A percentile compares a stretch with the other conserved stretches of the same genome.
Conservation (phyloP, 108 stramenopile species). For the Cyclotella kingstonii region DNA sequence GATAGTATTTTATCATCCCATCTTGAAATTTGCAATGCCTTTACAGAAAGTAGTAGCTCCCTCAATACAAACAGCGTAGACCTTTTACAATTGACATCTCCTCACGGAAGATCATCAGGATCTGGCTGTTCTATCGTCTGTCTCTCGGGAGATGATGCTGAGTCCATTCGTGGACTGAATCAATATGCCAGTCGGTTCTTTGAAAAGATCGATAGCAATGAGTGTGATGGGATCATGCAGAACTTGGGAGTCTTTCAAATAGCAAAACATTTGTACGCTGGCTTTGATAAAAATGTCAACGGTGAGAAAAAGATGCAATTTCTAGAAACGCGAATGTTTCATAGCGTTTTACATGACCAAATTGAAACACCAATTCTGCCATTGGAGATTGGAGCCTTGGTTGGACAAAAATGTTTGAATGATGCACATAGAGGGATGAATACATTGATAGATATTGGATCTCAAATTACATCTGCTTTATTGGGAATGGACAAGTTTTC, state of each 20-base stretch:
- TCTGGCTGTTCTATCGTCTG: constrained; percentile 40
- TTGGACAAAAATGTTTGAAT: constrained; percentile 14
- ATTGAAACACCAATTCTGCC: constrained; percentile 12
- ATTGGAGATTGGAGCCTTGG: constrained; percentile 29
- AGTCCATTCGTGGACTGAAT: constrained; percentile 25
- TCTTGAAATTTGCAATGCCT: constrained; percentile 22
- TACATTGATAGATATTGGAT: constrained; percentile 33
- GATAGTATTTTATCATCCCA: constrained; percentile 7
- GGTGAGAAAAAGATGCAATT: constrained; percentile 36
- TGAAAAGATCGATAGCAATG: constrained; percentile 28
- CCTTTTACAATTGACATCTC: not conserved
- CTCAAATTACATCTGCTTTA: constrained; percentile 44
- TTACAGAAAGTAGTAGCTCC: constrained; percentile 5
- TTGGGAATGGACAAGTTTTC: constrained; percentile 27
- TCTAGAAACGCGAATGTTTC: constrained; percentile 18
- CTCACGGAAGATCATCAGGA: constrained; percentile 32
- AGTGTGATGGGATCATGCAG: constrained; percentile 4
- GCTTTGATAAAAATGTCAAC: constrained; percentile 40
- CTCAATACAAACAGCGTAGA: not conserved
- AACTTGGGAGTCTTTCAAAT: constrained; percentile 40
- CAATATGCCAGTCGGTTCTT: constrained; percentile 37
- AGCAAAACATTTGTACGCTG: constrained; percentile 28
- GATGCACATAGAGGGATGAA: constrained; percentile 36
- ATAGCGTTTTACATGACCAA: not conserved
- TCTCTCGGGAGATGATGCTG: constrained; percentile 26